Percentiles rank a stretch among this genome's conserved stretches.
Conservation (phyloP, 2,329 filamentous ascomycete species). For the Fusarium chlamydosporum region DNA sequence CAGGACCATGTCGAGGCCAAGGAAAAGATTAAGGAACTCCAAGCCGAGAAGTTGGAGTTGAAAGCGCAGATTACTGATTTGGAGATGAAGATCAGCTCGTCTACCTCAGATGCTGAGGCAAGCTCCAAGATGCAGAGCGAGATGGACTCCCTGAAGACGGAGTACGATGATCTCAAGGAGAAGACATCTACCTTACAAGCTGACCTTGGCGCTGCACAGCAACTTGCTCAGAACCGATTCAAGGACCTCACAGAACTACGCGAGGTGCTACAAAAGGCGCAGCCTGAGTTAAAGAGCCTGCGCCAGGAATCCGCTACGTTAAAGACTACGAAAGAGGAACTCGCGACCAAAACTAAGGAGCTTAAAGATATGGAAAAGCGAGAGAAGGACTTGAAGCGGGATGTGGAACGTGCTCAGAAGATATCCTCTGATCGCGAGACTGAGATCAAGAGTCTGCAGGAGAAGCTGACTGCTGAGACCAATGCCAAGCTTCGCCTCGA, state of each 20-base stretch:
- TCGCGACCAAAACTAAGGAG: slow-evolving; percentile 70
- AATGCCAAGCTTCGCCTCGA: slow-evolving; percentile 80
- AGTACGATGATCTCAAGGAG: slow-evolving; percentile 77
- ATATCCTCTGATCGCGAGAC: slow-evolving; percentile 79
- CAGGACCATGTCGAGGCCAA: slow-evolving; percentile 88
- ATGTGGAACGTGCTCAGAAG: slow-evolving; percentile 78
- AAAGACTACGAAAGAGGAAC: slow-evolving; percentile 80
- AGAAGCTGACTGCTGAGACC: slow-evolving; percentile 82
- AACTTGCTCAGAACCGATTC: slow-evolving; percentile 88
- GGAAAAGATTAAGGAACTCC: slow-evolving; percentile 79
- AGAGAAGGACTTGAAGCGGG: slow-evolving; percentile 84
- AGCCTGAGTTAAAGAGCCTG: slow-evolving; percentile 85
- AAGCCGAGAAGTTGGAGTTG: slow-evolving; percentile 76
- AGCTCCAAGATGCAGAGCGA: slow-evolving; percentile 72
- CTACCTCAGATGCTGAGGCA: slow-evolving; percentile 56
- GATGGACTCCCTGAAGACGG: slow-evolving; percentile 67
- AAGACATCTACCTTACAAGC: slow-evolving; percentile 80
- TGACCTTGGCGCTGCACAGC: slow-evolving; percentile 87
- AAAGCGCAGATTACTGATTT: slow-evolving; percentile 73
- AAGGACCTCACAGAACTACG: slow-evolving; percentile 87
- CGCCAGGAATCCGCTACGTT: slow-evolving; percentile 82
- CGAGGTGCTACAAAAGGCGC: slow-evolving; percentile 84
- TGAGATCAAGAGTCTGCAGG: slow-evolving; percentile 83
- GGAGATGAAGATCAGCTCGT: slow-evolving; percentile 75
- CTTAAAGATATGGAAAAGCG: slow-evolving; percentile 83